Conservation (phyloP, 805 yeast species). For the Lipomyces japonicus region DNA sequence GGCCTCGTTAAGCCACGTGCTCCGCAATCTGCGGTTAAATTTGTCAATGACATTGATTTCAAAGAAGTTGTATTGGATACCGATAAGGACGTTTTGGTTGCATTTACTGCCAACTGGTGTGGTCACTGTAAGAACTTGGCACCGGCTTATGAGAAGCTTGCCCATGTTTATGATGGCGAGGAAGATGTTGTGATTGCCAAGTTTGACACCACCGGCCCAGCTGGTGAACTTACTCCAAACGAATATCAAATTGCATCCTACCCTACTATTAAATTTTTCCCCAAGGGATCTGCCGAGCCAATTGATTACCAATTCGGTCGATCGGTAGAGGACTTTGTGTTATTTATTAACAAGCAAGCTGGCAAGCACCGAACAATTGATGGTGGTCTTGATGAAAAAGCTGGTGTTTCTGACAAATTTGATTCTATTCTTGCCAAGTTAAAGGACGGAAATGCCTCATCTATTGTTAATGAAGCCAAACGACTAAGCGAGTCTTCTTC, state of each 20-base stretch:
- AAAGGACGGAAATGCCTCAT: constrained; percentile 35
- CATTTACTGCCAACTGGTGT: constrained; percentile 61
- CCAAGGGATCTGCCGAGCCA: constrained; percentile 42
- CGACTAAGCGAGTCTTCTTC: constrained; percentile 34
- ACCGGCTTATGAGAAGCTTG: constrained; percentile 51
- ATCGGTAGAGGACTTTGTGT: constrained; percentile 48
- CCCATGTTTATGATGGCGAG: constrained; percentile 45
- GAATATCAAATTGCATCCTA: constrained; percentile 45
- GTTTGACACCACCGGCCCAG: constrained; percentile 48
- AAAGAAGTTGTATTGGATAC: constrained; percentile 42
- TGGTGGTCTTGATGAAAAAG: constrained; percentile 42
- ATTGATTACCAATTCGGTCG: constrained; percentile 52
- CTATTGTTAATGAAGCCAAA: constrained; percentile 40
- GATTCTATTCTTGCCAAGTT: constrained; percentile 36
- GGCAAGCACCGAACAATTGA: constrained; percentile 43
- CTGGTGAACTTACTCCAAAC: constrained; percentile 42
- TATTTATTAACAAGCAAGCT: constrained; percentile 44
- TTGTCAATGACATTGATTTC: constrained; percentile 44
- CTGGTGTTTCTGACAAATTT: constrained; percentile 43
- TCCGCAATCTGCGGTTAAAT: constrained; percentile 21
- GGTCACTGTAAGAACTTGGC: constrained; percentile 52
- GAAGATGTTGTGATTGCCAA: constrained; percentile 44
- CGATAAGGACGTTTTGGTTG: constrained; percentile 44
- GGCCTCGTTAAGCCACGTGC: constrained; percentile 10
- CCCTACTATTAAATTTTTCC: constrained; percentile 56